Base-by-base conservation (phyloP, 2,329 filamentous ascomycete species). In the Sporothrix protearum region DNA sequence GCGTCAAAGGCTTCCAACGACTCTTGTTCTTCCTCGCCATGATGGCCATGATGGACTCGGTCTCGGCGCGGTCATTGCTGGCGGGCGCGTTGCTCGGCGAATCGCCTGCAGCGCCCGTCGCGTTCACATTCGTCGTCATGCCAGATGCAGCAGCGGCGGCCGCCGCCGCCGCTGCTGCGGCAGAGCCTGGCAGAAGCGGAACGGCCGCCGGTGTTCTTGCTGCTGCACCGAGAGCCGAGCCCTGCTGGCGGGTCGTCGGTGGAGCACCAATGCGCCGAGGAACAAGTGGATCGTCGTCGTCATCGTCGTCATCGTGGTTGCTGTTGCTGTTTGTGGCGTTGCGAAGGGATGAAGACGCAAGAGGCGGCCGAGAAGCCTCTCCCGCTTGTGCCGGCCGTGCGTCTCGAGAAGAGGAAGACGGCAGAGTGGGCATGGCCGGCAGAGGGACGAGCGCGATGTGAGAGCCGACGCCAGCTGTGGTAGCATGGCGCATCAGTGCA, bases 1-100 rank as follows among this genome's bases (percentile, higher is more conserved):
- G 86, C 87, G 77, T 93, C 91, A 59, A 91, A 82, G 7, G 88
- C 86, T 55, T 66, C 72, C 53, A 91, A 82, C 7, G 64, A 49
- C 28, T 88, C 86, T 30, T 59, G 73, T 75, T 91, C 86, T 74
- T 89, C 85, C 71, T 88, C 86, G 49, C 45, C n/a, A n/a, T n/a
- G n/a, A n/a, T n/a, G n/a, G n/a, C 45, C 6, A 84, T 79, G 2
- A 86, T 80, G 0, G 85, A 84, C 16, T 82, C 80, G 3, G 81
- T 81, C 39, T 87, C 85, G 2, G 77, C 78, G 14, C 84, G 82
- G 22, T 73, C 73, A 51, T 39, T 22, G 33, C 7, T 64, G 14
- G 36, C n/a, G 10, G n/a, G 12, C 19, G 42, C 36, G 28, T 57
- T 14, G 5, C 25, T 12, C 4, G 25, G 12, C 5, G 59, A 7